Evolutionary conservation across 1,139 yeast genomes (phyloP).

Genomic region (Candida glucosophila): DNA sequence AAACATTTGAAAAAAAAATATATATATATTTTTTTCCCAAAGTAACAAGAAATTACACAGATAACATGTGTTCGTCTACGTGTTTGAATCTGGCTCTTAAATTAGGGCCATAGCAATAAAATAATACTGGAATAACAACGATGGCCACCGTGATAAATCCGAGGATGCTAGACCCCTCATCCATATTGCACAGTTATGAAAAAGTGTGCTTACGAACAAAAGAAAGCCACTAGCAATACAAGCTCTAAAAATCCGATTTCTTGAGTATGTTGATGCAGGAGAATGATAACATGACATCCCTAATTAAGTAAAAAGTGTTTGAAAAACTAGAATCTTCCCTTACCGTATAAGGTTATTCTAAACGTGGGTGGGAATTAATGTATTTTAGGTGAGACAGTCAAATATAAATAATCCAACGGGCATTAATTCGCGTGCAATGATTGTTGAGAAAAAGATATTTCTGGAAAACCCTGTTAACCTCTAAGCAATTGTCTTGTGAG

Average conservation of each 20-base stretch:
- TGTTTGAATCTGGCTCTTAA: constrained; percentile 39
- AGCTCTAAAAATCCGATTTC: constrained; percentile 43
- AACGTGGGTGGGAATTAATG: constrained; percentile 38
- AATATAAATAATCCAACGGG: constrained; percentile 39
- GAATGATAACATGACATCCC: constrained; percentile 25
- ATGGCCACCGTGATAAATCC: constrained; percentile 33
- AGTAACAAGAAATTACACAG: no score
- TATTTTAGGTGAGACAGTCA: constrained; percentile 32
- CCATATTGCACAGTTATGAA: constrained; percentile 36
- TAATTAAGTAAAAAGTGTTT: constrained; percentile 27
- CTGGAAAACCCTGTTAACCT: constrained; percentile 23
- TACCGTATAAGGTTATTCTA: constrained; percentile 30
- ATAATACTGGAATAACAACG: constrained; percentile 36
- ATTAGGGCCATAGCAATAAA: constrained; percentile 39
- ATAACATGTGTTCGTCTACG: no score
- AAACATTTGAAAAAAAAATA: no score
- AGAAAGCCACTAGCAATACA: constrained; percentile 54
- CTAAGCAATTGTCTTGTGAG: constrained; percentile 18
- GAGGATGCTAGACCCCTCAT: constrained; percentile 43
- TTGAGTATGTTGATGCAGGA: constrained; percentile 51
- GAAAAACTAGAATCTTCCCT: constrained; percentile 34
- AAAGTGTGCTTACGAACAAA: constrained; percentile 46
- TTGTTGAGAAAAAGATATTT: constrained; percentile 30
- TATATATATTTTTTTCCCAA: no score
- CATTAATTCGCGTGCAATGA: constrained; percentile 36